Evolutionary conservation across 352 stramenopile genomes (phyloP), one percentile per base, ranked within the genome.

Genomic region (Phytophthora tubulina): DNA sequence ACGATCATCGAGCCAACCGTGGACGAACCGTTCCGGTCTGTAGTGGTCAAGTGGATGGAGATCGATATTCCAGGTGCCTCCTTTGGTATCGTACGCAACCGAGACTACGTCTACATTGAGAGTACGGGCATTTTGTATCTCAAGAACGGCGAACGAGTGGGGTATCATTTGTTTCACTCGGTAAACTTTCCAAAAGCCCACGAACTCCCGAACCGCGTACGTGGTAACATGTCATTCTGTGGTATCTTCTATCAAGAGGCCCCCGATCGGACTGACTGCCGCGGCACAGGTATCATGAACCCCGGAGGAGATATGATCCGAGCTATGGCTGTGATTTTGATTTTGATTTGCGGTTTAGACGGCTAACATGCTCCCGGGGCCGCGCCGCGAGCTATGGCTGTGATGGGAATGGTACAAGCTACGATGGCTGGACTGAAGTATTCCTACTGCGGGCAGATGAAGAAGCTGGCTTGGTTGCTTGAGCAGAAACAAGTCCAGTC

Each of bases 211-310:
- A 51, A 50, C 41, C 70, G 70, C 27, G 62, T 74, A 7, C 74
- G 78, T 9, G 78, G 74, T 41, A 78, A 82, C 68, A 77, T 85
- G 41, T 85, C 78, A 17, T 71, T 82, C 42, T 82, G 74, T 32
- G 72, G 51, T 6, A 57, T 85, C 13, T 85, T 78, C 63, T 66
- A 73, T 36, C 60, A 75, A 50, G 54, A 64, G 46, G 60, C 32
- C 10, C 48, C 46, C 1, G 63, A 70, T 31, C 41, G 54, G 5
- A 70, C 58, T 0, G 69, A 68, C 15, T 72, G 56, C 11, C 46
- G 52, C 32, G 55, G 57, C 2, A 72, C 62, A 1, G 68, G 55
- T 3, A 70, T 76, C 49, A 72, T 76, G 49, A 45, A 76, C 44
- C 68, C 68, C 2, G 57, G 62, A n/a, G 63, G 68, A 50, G 68